A percentile compares a stretch with the other conserved stretches of the same genome.
These are phyloP conservation scores for Russula lepida DNA, from an alignment of 768 basidiomycete genomes.

Conservation along the genomic window DNA sequence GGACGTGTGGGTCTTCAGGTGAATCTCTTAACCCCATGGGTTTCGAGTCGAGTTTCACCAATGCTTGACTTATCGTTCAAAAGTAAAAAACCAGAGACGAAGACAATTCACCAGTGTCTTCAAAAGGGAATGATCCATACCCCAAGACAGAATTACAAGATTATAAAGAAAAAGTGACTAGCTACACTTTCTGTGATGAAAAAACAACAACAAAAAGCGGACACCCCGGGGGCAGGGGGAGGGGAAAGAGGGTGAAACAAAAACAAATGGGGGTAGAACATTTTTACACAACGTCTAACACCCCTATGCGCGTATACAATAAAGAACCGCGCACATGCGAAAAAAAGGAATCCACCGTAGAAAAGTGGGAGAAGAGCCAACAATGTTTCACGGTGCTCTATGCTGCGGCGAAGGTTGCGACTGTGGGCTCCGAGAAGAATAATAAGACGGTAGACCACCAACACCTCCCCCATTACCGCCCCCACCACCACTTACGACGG, in stretches of 20 bases:
- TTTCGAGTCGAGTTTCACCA: background rate
- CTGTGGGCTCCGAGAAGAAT: constrained; percentile 10
- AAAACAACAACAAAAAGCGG: background rate
- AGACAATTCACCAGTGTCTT: too few relatives aligned
- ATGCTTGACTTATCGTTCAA: background rate
- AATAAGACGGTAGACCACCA: background rate
- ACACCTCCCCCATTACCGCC: background rate
- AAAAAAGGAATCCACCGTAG: background rate
- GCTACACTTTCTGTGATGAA: constrained; percentile 12
- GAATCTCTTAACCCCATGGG: background rate
- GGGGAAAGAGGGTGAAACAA: background rate
- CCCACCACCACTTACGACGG: background rate
- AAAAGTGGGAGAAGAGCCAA: background rate
- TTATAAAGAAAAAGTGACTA: background rate
- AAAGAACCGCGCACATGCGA: background rate
- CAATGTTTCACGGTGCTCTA: constrained; percentile 16
- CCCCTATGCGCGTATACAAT: background rate
- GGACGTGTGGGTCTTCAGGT: background rate
- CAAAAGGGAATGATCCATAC: background rate
- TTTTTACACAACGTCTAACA: background rate
- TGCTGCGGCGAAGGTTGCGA: constrained; percentile 7
- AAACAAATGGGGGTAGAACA: background rate
- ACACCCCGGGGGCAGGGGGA: background rate
- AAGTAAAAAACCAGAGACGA: background rate
- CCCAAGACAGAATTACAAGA: background rate